Base-by-base conservation (phyloP, 805 yeast species). In the Yamadazyma sp. region DNA sequence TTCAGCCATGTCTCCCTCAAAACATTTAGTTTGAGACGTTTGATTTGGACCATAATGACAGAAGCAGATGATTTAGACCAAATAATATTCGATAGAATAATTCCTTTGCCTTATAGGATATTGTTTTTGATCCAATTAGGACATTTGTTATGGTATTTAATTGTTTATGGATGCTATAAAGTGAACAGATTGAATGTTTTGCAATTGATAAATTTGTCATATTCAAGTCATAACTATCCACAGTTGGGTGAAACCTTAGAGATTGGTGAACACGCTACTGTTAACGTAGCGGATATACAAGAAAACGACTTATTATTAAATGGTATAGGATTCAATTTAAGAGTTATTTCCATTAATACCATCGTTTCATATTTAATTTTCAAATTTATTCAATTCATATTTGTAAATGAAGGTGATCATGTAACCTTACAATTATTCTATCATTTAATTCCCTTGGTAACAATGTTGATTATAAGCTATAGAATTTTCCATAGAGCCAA, bases 121-220 rank as follows among this genome's bases (percentile, higher is more conserved):
- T 56, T 78, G 11, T 45, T 75, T 3, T 56, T 78, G 12, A 42
- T 79, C 3, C 65, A 74, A 38, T 32, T 69, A 4, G 83, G 82
- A 4, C 50, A 71, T 4, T 65, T 74, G 55, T 50, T 78, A 16
- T 81, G 86, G 86, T 65, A 60, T 29, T 35, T 62, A 28, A 67
- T 75, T 33, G 58, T 76, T 25, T 48, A 53, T 27, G 45, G 37
- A 47, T 67, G 15, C 64, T 74, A 37, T 54, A 54, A 35, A 47
- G 45, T 10, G 55, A 60, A 40, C 18, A 16, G 62, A 70, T 34
- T 79, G 33, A 80, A 78, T 50, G 56, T 78, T 16, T 47, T 62
- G 28, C 62, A 52, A 43, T 69, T 70, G 3, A 57, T 69, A 44
- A 70, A 65, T 45, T 58, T 64, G 27, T 61, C 70, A 10, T 67